phyloP scores from a whole-genome alignment of 805 yeast species.

The Ogataea pilisensis region DNA sequence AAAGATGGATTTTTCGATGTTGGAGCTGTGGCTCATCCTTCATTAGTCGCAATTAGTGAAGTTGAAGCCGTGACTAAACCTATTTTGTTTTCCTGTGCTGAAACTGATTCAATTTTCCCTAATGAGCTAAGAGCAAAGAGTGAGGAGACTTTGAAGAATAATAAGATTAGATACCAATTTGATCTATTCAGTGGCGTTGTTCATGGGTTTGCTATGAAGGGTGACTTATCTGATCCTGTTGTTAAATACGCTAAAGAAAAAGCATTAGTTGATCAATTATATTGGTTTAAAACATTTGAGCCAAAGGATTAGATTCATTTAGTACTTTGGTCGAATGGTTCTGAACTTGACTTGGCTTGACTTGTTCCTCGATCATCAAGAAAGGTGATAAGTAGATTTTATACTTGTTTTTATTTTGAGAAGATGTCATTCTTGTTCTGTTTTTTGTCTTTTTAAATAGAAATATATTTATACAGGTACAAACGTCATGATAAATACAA shows the following conservation, averaged over 20 bases:
- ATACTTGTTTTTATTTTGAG: too few relatives aligned
- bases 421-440: too few relatives aligned
- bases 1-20: conserved; percentile 38
- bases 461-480: too few relatives aligned
- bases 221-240: conserved; percentile 53
- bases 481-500: too few relatives aligned
- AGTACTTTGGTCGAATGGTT: too few relatives aligned
- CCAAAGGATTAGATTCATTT: conserved; percentile 12
- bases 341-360: too few relatives aligned
- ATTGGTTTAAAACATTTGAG: conserved; percentile 27
- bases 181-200: conserved; percentile 56
- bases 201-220: conserved; percentile 83
- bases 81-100: conserved; percentile 69
- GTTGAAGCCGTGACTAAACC: conserved; percentile 57
- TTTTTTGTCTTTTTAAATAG: too few relatives aligned
- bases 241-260: conserved; percentile 66
- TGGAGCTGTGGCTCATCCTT: conserved; percentile 83
- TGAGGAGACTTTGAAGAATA: conserved; percentile 46
- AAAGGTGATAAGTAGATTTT: too few relatives aligned
- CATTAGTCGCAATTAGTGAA: conserved; percentile 63
- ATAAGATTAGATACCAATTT: conserved; percentile 52
- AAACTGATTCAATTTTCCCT: conserved; percentile 60
- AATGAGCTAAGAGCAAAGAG: conserved; percentile 59
- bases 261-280: conserved; percentile 46
- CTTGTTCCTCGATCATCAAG: too few relatives aligned